Conservation (phyloP, 139 green algal genomes). For the Pseudopediastrum boryanum region DNA sequence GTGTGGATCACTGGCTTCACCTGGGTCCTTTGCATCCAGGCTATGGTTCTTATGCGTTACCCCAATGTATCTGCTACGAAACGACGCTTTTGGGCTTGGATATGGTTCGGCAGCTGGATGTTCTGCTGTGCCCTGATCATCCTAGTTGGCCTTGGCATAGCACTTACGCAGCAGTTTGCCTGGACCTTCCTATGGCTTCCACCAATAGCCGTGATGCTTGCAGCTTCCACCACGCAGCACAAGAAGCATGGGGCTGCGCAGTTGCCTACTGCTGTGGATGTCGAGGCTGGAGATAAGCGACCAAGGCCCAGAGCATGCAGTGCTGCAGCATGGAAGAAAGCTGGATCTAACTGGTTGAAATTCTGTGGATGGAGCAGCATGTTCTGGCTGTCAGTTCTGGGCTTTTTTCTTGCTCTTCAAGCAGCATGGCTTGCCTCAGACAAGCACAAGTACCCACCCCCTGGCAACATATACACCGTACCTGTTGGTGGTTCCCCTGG, state of each 20-base stretch:
- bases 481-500: too few relatives aligned
- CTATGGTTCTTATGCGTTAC: too few relatives aligned
- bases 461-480: slow-evolving; percentile 10
- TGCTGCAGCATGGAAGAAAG: slow-evolving; percentile 6
- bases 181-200: slow-evolving; percentile 26
- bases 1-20: too few relatives aligned
- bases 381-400: slow-evolving; percentile 22
- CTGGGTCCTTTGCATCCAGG: too few relatives aligned
- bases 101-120: too few relatives aligned
- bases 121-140: too few relatives aligned
- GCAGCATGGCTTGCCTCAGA: slow-evolving; percentile 15
- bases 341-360: slow-evolving; percentile 4
- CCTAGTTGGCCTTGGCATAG: too few relatives aligned
- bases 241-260: background rate
- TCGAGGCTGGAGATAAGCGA: background rate
- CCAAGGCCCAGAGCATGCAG: slow-evolving; percentile 5
- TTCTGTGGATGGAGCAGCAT: slow-evolving; percentile 31
- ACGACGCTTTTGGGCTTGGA: too few relatives aligned
- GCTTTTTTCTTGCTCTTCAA: slow-evolving; percentile 29
- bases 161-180: too few relatives aligned
- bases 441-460: background rate
- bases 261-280: background rate
- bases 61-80: too few relatives aligned
- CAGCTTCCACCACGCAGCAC: slow-evolving; percentile 1
- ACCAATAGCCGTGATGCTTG: background rate